Conservation (phyloP, 2,329 filamentous ascomycete genomes). For the Camillea tinctor region DNA sequence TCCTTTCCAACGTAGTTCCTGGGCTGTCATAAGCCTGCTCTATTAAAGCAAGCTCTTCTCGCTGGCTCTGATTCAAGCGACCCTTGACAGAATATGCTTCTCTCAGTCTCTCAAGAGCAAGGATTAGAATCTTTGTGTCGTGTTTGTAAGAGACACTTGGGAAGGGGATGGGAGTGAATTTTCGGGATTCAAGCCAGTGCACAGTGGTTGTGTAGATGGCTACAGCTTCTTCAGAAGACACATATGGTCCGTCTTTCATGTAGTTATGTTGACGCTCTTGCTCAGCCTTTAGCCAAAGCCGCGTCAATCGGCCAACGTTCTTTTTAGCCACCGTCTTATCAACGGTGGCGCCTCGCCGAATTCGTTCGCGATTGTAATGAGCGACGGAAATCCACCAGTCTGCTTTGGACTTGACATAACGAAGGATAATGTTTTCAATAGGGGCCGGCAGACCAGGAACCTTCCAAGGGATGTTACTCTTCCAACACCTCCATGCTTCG, state of each 20-base stretch:
- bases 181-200: constrained; percentile 96
- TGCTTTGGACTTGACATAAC: constrained; percentile 98
- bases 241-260: constrained; percentile 98
- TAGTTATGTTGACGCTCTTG: constrained; percentile 99
- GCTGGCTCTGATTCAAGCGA: constrained; percentile 92
- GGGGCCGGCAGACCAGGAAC: constrained; percentile 93
- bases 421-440: constrained; percentile 97
- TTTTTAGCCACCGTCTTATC: constrained; percentile 99
- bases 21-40: constrained; percentile 98
- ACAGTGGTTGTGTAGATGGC: constrained; percentile 99
- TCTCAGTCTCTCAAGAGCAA: constrained; percentile 86
- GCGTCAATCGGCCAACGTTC: constrained; percentile 90
- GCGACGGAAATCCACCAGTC: constrained; percentile 99
- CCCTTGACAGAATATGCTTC: constrained; percentile 99
- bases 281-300: constrained; percentile 96
- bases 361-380: constrained; percentile 97
- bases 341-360: constrained; percentile 91
- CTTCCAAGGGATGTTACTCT: constrained; percentile 99
- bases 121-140: constrained; percentile 96
- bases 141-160: constrained; percentile 99
- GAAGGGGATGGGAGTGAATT: constrained; percentile 98
- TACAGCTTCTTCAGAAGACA: constrained; percentile 96
- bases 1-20: constrained; percentile 89
- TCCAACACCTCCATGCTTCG: constrained; percentile 99
- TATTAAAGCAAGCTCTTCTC: constrained; percentile 93